Evolutionary conservation across 2,329 filamentous ascomycete species (phyloP).

Genomic region (Pyrenophora tritici-repentis): DNA sequence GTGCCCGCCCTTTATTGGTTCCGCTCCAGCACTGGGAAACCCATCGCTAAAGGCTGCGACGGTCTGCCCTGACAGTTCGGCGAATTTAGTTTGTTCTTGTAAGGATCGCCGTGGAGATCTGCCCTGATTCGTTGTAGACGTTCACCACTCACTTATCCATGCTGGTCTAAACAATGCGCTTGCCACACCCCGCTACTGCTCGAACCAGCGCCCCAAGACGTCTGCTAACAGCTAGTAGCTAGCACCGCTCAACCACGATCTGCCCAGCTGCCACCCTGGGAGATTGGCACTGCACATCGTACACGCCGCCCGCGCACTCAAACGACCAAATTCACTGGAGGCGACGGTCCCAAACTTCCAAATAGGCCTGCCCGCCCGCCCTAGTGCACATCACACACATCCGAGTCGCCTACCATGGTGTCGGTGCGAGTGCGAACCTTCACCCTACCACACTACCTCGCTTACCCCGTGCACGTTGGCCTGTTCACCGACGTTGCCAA

Average conservation of each 20-base stretch:
- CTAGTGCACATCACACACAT: conserved; percentile 13
- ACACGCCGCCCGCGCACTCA: neutral
- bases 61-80: conserved; percentile 23
- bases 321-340: neutral
- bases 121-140: conserved; percentile 12
- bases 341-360: neutral
- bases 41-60: conserved; percentile 13
- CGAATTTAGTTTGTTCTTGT: conserved; percentile 12
- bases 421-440: conserved; percentile 72
- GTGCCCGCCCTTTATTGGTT: conserved; percentile 15
- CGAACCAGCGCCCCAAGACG: conserved; percentile 17
- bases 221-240: neutral
- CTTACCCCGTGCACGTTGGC: conserved; percentile 71
- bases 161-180: too few relatives aligned
- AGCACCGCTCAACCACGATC: conserved; percentile 1
- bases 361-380: neutral
- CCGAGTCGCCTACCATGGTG: conserved; percentile 46
- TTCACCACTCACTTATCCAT: neutral
- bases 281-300: conserved; percentile 6
- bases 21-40: neutral
- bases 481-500: conserved; percentile 80
- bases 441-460: conserved; percentile 74
- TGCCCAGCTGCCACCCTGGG: conserved; percentile 2
- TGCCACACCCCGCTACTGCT: conserved; percentile 20
- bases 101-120: conserved; percentile 10